Percentiles rank a stretch among this genome's conserved stretches.
phyloP scores from a whole-genome alignment of 176 grass and related monocot species.

The Triticum urartu region DNA sequence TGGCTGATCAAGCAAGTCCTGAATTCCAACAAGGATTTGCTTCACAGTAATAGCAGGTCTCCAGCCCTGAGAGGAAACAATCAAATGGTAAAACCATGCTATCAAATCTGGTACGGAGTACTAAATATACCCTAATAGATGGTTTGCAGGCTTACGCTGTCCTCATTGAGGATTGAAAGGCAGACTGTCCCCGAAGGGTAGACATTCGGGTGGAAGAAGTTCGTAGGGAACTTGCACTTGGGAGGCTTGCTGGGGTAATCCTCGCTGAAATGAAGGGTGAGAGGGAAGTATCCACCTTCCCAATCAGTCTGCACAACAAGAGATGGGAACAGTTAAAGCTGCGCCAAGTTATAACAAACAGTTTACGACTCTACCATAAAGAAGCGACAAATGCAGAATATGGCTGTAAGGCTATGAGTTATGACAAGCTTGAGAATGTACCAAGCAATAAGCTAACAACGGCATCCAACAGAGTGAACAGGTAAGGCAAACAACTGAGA shows the following conservation, averaged over 20 bases:
- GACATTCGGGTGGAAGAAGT: slow-evolving; percentile 80
- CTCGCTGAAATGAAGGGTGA: slow-evolving; percentile 67
- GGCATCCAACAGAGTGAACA: not conserved
- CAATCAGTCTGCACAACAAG: slow-evolving; percentile 56
- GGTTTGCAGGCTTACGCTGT: slow-evolving; percentile 48
- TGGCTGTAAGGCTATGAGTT: not conserved
- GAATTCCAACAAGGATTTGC: slow-evolving; percentile 91
- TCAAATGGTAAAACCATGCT: not conserved
- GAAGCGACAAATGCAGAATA: not conserved
- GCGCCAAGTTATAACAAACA: not conserved
- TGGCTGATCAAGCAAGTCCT: slow-evolving; percentile 88
- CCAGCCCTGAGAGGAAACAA: slow-evolving; percentile 57
- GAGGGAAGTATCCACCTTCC: slow-evolving; percentile 69
- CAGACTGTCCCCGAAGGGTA: slow-evolving; percentile 80
- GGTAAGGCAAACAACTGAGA: not conserved
- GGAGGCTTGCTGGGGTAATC: slow-evolving; percentile 83
- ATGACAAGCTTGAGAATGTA: not conserved
- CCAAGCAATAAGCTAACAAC: not conserved
- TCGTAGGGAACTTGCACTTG: slow-evolving; percentile 72
- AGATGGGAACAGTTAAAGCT: not conserved
- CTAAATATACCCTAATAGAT: not conserved
- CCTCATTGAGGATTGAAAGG: slow-evolving; percentile 75
- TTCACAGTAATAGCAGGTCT: slow-evolving; percentile 97
- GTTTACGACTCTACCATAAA: not conserved
- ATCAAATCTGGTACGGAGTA: not conserved